phyloP scores from a whole-genome alignment of 2,329 filamentous ascomycete genomes.

The Periconia digitata region DNA sequence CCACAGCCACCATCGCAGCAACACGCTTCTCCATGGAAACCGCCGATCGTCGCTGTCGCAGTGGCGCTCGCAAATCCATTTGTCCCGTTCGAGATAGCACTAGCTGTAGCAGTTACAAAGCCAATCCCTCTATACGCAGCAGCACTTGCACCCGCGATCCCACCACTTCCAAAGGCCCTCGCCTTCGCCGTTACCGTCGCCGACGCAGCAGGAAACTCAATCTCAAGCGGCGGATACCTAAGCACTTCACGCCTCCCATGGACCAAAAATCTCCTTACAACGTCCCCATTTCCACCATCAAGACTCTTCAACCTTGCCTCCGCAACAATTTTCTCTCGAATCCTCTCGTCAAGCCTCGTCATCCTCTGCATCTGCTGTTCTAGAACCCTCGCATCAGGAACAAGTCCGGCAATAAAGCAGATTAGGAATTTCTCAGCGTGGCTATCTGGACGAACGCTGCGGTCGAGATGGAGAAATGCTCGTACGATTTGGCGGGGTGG shows the following conservation, averaged over 20 bases:
- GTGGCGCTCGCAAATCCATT: too few relatives aligned
- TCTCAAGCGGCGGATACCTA: background rate
- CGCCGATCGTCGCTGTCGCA: too few relatives aligned
- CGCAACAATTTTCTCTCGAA: too few relatives aligned
- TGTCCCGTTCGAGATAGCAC: too few relatives aligned
- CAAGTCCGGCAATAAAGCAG: constrained; percentile 6
- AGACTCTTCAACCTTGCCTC: too few relatives aligned
- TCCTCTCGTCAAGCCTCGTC: too few relatives aligned
- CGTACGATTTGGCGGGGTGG: too few relatives aligned
- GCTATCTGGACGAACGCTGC: background rate
- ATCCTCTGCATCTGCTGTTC: too few relatives aligned
- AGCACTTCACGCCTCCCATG: background rate
- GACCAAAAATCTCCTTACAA: background rate
- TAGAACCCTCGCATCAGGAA: background rate
- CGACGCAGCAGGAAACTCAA: background rate
- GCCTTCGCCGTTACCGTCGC: too few relatives aligned
- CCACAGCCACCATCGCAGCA: too few relatives aligned
- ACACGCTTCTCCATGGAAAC: too few relatives aligned
- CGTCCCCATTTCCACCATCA: background rate
- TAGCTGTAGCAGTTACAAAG: background rate
- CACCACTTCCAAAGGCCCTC: background rate
- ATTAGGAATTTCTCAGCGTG: constrained; percentile 13
- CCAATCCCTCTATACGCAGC: background rate
- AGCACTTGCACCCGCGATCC: background rate
- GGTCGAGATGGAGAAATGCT: too few relatives aligned